Conservation (phyloP, 2,329 filamentous ascomycete genomes). For the Dactylonectria estremocensis region DNA sequence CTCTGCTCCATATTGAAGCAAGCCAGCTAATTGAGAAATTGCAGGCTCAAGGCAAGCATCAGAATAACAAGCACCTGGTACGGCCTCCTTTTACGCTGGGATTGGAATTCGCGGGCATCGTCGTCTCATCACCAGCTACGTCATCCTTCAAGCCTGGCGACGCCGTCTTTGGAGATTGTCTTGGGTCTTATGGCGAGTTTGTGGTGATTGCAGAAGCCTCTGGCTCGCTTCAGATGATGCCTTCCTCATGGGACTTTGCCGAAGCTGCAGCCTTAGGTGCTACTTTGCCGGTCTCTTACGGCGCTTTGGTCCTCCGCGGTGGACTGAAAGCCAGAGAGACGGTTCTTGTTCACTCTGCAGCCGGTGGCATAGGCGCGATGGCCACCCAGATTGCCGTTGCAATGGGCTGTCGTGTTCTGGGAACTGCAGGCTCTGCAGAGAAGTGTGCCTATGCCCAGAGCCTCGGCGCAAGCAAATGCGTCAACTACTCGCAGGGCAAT, state of each 20-base stretch:
- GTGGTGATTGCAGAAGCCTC: constrained; percentile 58
- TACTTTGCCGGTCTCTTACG: constrained; percentile 69
- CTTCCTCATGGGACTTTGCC: constrained; percentile 60
- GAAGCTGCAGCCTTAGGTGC: constrained; percentile 68
- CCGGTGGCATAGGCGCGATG: constrained; percentile 69
- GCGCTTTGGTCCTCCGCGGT: constrained; percentile 61
- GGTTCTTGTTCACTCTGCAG: constrained; percentile 69
- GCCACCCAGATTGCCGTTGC: constrained; percentile 70
- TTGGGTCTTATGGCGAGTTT: constrained; percentile 68
- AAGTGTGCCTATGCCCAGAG: constrained; percentile 60
- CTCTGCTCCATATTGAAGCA: background rate
- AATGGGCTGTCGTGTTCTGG: constrained; percentile 67
- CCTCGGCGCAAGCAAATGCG: constrained; percentile 58
- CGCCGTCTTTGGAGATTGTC: constrained; percentile 66
- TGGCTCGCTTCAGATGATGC: constrained; percentile 59
- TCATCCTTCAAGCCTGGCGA: constrained; percentile 62
- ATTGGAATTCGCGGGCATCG: constrained; percentile 72
- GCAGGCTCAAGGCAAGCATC: constrained; percentile 69
- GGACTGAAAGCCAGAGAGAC: constrained; percentile 62
- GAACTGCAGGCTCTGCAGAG: constrained; percentile 62
- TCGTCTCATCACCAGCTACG: constrained; percentile 56
- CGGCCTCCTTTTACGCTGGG: constrained; percentile 72
- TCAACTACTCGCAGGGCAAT: constrained; percentile 56
- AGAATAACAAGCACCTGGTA: constrained; percentile 71
- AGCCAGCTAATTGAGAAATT: background rate